Base-by-base conservation (phyloP, 768 basidiomycete species). In the Mycena filopes region DNA sequence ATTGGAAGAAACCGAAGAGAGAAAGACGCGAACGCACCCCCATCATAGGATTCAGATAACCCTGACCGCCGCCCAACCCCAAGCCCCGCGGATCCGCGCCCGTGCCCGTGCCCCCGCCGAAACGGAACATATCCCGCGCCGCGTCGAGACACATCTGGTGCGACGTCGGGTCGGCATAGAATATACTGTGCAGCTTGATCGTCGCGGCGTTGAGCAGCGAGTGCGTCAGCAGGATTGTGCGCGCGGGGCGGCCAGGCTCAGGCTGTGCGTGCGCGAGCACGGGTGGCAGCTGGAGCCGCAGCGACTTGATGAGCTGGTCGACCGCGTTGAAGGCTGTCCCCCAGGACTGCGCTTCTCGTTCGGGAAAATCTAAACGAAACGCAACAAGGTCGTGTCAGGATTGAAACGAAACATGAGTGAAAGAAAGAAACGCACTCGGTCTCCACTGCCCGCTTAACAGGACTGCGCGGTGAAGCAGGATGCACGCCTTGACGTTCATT, bases 401-500 rank as follows among this genome's bases (percentile, higher is more conserved):
- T 16, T 38, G 33, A 23, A 67, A 13, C 48, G 26, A 41, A 23
- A 46, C 25, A 6, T 54, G 56, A 46, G 23, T 48, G 29, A 46
- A 63, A 51, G 33, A 59, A 55, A 50, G 25, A 8, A 40, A 73
- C 81, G 56, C 67, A 84, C 82, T 77, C 16, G 81, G 79, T 46
- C 75, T 74, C 79, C 78, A 84, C 68, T 83, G 82, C 8, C 82
- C 83, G 9, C 83, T 82, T 20, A 91, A 75, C 50, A 84, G 83
- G 10, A 84, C 79, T 11, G 89, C 85, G 25, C 84, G 81, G 69
- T 89, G 88, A 60, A 89, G 85, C 43, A 90, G 75, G 25, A 88
- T 81, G 8, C 84, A 80, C 1, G 88, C 87, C 67, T 89, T 89
- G 60, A 81, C 81, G 49, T 80, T 77, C 69, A 86, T 71, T 1